Evolutionary conservation across 78 protist species (phyloP).

Genomic region (Dictyostelium firmibasis): DNA sequence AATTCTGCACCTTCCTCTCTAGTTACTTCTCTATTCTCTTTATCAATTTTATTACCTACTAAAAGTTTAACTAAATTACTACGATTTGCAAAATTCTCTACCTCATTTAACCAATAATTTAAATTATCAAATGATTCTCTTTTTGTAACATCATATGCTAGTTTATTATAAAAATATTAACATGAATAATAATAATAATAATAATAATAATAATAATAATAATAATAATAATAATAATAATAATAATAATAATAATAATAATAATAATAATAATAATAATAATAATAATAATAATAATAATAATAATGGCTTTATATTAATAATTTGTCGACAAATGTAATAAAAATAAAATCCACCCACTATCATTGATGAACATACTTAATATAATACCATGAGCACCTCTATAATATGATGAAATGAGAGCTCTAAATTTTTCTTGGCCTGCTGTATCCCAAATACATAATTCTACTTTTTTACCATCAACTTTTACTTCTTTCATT

Average conservation of each 20-base stretch:
- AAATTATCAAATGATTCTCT: conserved; percentile 83
- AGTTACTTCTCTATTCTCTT: conserved; percentile 81
- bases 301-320: too few species aligned
- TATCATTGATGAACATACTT: too few species aligned
- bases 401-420: conserved; percentile 88
- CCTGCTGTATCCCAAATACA: conserved; percentile 96
- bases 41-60: conserved; percentile 87
- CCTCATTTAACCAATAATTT: conserved; percentile 82
- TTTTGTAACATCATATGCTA: conserved; percentile 88
- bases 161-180: not conserved
- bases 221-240: too few species aligned
- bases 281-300: too few species aligned
- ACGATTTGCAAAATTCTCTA: conserved; percentile 77
- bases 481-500: conserved; percentile 77
- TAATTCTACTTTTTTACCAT: conserved; percentile 82
- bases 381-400: conserved; percentile 90
- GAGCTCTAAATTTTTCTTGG: conserved; percentile 89
- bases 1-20: conserved; percentile 88
- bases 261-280: too few species aligned
- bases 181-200: too few species aligned
- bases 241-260: too few species aligned
- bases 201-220: too few species aligned
- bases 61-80: conserved; percentile 56
- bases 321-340: too few species aligned
- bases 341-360: too few species aligned